Percentiles rank a stretch among this genome's conserved stretches.
phyloP scores from a whole-genome alignment of 768 basidiomycete genomes.

The Pholiota microspora region DNA sequence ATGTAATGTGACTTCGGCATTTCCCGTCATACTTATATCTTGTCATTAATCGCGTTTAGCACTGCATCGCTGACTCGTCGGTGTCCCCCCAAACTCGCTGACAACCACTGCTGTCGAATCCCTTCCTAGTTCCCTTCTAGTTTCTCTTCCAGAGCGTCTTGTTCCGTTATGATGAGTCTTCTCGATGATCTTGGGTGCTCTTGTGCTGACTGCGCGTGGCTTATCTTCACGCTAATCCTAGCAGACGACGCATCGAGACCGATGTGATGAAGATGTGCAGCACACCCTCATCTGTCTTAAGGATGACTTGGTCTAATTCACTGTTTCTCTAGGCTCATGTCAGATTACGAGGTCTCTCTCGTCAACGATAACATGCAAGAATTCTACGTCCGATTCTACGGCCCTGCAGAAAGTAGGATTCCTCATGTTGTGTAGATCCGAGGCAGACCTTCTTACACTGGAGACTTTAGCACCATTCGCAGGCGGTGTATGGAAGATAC shows the following conservation, averaged over 20 bases:
- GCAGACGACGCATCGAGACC: slow-evolving; percentile 94
- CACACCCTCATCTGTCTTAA: neutral
- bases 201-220: slow-evolving; percentile 15
- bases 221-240: slow-evolving; percentile 66
- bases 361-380: slow-evolving; percentile 99
- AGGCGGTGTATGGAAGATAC: slow-evolving; percentile 99
- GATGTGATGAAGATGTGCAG: slow-evolving; percentile 98
- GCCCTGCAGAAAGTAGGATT: slow-evolving; percentile 86
- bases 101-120: neutral
- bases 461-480: slow-evolving; percentile 84
- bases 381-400: slow-evolving; percentile 95
- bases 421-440: slow-evolving; percentile 24
- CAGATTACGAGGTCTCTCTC: slow-evolving; percentile 95
- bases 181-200: slow-evolving; percentile 1
- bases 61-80: slow-evolving; percentile 11
- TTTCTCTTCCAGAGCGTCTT: neutral
- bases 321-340: slow-evolving; percentile 75
- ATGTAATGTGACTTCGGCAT: slow-evolving; percentile 17
- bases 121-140: slow-evolving; percentile 1
- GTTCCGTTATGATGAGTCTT: slow-evolving; percentile 58
- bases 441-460: slow-evolving; percentile 1
- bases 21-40: slow-evolving; percentile 14
- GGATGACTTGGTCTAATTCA: slow-evolving; percentile 4
- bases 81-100: neutral
- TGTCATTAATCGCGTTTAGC: slow-evolving; percentile 4